phyloP scores from a whole-genome alignment of 345 rosid genomes.

The Dipteronia dyeriana region DNA sequence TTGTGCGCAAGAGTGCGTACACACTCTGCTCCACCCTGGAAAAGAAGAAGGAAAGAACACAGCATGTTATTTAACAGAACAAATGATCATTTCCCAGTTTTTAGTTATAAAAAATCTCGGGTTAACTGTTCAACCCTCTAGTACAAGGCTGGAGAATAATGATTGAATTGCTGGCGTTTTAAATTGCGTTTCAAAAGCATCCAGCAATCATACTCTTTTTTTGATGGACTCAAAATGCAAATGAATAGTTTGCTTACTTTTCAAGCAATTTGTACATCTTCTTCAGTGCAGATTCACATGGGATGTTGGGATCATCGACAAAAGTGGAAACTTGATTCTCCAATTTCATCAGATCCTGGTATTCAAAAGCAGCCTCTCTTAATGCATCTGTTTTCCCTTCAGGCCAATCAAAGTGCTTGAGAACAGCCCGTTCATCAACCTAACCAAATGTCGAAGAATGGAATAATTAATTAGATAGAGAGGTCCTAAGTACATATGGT shows the following conservation, averaged over 20 bases:
- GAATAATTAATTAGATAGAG: neutral
- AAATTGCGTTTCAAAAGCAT: constrained; percentile 4
- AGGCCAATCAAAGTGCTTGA: constrained; percentile 99
- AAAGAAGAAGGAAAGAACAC: neutral
- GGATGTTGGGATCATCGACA: constrained; percentile 75
- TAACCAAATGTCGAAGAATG: constrained; percentile 26
- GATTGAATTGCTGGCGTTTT: neutral
- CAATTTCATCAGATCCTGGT: constrained; percentile 88
- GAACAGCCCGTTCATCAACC: constrained; percentile 98
- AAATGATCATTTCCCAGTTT: neutral
- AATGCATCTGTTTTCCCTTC: constrained; percentile 97
- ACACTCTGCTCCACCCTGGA: constrained; percentile 91
- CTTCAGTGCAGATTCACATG: constrained; percentile 87
- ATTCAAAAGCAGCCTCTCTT: constrained; percentile 96
- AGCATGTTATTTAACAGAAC: constrained; percentile 1
- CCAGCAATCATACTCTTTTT: neutral
- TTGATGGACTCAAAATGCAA: constrained; percentile 8
- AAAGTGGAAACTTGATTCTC: constrained; percentile 82
- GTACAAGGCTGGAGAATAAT: neutral
- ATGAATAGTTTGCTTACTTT: constrained; percentile 56
- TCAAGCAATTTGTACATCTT: constrained; percentile 96
- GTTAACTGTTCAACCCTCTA: neutral
- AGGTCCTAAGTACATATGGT: neutral
- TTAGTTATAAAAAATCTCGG: neutral
- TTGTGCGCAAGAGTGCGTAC: constrained; percentile 84